phyloP scores from a whole-genome alignment of 108 stramenopile genomes.

The Nitzschia palea region DNA sequence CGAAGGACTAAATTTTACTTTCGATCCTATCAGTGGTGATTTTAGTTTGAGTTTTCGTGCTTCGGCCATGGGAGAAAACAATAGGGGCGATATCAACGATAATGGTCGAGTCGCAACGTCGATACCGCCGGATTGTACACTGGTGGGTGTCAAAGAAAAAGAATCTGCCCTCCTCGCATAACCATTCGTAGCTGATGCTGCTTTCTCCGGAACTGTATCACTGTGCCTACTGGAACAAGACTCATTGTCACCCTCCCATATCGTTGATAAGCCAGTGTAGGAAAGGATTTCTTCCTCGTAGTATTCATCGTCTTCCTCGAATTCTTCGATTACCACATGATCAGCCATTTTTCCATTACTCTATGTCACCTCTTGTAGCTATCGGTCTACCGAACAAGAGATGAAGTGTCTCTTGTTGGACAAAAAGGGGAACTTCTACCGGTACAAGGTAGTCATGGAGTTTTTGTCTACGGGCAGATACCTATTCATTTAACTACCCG shows the following conservation, averaged over 20 bases:
- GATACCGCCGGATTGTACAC: no score
- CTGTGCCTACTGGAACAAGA: neutral
- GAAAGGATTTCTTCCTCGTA: constrained; percentile 7
- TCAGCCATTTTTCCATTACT: neutral
- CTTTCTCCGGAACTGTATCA: neutral
- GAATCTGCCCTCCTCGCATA: no score
- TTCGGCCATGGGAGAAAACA: constrained; percentile 18
- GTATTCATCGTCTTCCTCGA: constrained; percentile 14
- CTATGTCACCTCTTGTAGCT: no score
- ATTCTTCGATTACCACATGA: neutral
- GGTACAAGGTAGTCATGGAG: no score
- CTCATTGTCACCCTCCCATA: constrained; percentile 10
- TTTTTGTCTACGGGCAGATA: no score
- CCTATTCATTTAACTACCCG: no score
- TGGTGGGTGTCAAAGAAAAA: no score
- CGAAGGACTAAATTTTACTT: neutral
- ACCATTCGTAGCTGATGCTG: no score
- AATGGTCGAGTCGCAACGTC: no score
- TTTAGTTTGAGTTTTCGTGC: constrained; percentile 9
- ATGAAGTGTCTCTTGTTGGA: no score
- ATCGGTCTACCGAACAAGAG: no score
- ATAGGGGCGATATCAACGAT: neutral
- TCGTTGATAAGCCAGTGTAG: constrained; percentile 4
- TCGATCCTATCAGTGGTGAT: neutral
- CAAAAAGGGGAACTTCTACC: no score